A percentile compares a stretch with the other conserved stretches of the same genome.
These are phyloP conservation scores for Dactylorhiza incarnata DNA, from an alignment of 106 monocot genomes.

Conservation along the genomic window DNA sequence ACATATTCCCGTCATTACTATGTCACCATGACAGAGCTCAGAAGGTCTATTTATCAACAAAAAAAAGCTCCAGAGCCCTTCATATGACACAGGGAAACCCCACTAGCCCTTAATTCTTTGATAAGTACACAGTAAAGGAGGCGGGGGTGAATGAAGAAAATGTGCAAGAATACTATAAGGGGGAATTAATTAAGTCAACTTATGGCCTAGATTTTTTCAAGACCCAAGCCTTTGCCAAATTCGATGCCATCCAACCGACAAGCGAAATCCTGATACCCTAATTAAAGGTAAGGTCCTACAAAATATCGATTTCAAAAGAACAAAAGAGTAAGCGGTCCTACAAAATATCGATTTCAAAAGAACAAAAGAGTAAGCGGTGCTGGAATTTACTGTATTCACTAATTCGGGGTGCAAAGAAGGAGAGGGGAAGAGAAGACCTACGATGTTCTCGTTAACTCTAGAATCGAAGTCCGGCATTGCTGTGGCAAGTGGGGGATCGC, in stretches of 20 bases:
- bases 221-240: not conserved
- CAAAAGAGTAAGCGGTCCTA: not conserved
- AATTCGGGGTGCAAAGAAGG: not conserved
- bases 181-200: not conserved
- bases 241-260: not conserved
- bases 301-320: not conserved
- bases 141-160: not conserved
- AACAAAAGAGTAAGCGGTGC: too few species aligned
- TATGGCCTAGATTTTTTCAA: not conserved
- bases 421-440: not conserved
- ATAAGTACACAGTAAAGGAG: not conserved
- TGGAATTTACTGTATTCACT: not conserved
- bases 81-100: not conserved
- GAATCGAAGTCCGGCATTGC: conserved; percentile 7
- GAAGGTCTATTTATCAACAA: not conserved
- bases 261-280: not conserved
- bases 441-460: conserved; percentile 7
- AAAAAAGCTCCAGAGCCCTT: not conserved
- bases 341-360: too few species aligned
- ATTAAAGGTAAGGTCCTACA: not conserved
- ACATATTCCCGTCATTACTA: too few species aligned
- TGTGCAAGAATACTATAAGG: not conserved
- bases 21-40: not conserved
- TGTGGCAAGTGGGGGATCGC: not conserved
- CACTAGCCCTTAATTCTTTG: not conserved